Evolutionary conservation across 345 rosid genomes (phyloP), one percentile per base, ranked within the genome.

Genomic region (Citrus reticulata): DNA sequence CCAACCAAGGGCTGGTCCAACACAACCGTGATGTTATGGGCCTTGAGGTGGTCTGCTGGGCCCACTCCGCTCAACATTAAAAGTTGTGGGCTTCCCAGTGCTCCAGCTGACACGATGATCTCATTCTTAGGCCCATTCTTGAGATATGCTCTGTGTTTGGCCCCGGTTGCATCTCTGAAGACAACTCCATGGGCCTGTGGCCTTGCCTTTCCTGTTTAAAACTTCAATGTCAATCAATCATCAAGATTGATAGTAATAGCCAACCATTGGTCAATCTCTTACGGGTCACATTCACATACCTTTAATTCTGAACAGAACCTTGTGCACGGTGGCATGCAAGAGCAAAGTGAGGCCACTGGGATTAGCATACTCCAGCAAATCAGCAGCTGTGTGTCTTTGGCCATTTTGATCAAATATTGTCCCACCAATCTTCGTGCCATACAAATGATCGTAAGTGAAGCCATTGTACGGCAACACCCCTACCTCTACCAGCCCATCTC

Each of bases 371-470:
- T 85, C 85, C 64, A 93, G 79, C 40, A 93, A 60, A 79, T 93
- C 93, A 46, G 97, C 97, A 66, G 97, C 89, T 3, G 97, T 91
- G 83, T 91, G 97, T 66, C 95, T 78, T 7, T 85, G 79, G 24
- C 97, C 97, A 10, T 85, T 30, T 24, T 55, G 76, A 57, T 90
- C 95, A 79, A 90, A 93, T 27, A 91, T 91, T 35, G 95, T 83
- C 20, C 97, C 93, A 24, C 95, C 97, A 29, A 91, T 76, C 82
- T 93, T 93, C 2, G 97, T 93, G 51, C 97, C 96, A 40, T 80
- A 76, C 22, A 89, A 34, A 80, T 93, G 94, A 34, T 91, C 94
- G 68, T 77, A 93, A 5, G 91, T 91, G 85, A 91, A 93, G 1
- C 93, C 95, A 66, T 89, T 93, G 84, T 89, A 78, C 9, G 97